Percentiles rank a stretch among this genome's conserved stretches.
These are phyloP conservation scores for Globisporangium middletonii DNA, from an alignment of 352 stramenopile genomes.

Conservation along the genomic window DNA sequence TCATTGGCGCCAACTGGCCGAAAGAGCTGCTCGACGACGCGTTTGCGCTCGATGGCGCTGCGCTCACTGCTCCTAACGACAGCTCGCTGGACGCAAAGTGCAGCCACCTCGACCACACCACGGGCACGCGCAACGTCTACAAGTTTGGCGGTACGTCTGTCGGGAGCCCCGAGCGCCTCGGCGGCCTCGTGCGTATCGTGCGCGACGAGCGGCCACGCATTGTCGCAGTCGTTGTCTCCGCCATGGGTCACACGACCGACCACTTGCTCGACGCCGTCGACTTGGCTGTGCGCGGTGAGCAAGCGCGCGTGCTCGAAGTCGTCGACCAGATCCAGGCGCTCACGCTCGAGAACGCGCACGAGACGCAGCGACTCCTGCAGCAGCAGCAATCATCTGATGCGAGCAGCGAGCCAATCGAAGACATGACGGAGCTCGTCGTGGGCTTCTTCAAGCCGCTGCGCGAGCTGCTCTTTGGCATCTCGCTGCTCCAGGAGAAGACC, in stretches of 20 bases:
- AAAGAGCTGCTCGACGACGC: constrained; percentile 24
- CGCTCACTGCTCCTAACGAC: constrained; percentile 3
- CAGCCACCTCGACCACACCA: constrained; percentile 43
- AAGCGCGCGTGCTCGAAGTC: constrained; percentile 29
- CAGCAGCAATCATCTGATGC: constrained; percentile 11
- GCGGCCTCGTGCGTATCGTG: constrained; percentile 59
- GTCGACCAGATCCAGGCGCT: constrained; percentile 57
- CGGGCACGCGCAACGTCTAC: constrained; percentile 69
- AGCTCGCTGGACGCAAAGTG: neutral
- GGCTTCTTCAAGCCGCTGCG: constrained; percentile 71
- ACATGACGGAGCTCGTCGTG: constrained; percentile 44
- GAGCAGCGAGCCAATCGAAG: constrained; percentile 24
- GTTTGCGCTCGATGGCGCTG: neutral
- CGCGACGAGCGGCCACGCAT: constrained; percentile 49
- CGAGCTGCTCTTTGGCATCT: constrained; percentile 73
- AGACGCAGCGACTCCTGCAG: constrained; percentile 40
- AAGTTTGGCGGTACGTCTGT: constrained; percentile 82
- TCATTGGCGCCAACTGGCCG: constrained; percentile 54
- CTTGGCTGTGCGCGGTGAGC: constrained; percentile 47
- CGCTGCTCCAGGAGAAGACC: constrained; percentile 70
- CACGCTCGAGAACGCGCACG: constrained; percentile 62
- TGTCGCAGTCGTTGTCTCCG: constrained; percentile 67
- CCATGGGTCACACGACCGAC: constrained; percentile 80
- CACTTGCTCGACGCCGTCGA: constrained; percentile 60
- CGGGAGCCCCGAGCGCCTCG: constrained; percentile 53